These are phyloP conservation scores for Monosporozyma unispora DNA, from an alignment of 805 yeast genomes.

Conservation along the genomic window DNA sequence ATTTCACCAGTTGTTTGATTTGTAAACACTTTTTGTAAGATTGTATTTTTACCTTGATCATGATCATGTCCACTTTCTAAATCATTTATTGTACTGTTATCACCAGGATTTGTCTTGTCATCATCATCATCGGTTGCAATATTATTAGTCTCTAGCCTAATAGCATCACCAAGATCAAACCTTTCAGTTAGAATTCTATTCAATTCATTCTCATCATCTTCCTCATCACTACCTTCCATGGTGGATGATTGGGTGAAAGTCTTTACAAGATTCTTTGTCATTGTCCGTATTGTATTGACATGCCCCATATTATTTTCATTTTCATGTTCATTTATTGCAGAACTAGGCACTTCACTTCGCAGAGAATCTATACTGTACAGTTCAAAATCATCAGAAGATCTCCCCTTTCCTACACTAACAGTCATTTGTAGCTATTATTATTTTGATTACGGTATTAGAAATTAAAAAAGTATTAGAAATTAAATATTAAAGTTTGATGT, in stretches of 20 bases:
- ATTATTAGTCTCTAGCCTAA: constrained; percentile 13
- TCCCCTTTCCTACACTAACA: not conserved
- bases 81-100: not conserved
- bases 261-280: not conserved
- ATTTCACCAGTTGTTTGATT: constrained; percentile 28
- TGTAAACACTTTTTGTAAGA: constrained; percentile 25
- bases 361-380: not conserved
- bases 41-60: constrained; percentile 4
- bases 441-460: not conserved
- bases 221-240: not conserved
- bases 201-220: not conserved
- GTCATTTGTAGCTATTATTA: not conserved
- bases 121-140: too few species aligned
- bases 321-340: not conserved
- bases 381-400: not conserved
- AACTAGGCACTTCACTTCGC: not conserved
- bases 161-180: constrained; percentile 26
- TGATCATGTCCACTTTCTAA: not conserved
- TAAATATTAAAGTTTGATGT: not conserved
- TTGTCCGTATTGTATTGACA: not conserved
- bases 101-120: not conserved
- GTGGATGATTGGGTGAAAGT: not conserved
- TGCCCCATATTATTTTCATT: not conserved
- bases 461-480: not conserved
- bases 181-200: constrained; percentile 1